Evolutionary conservation across 805 yeast genomes (phyloP), one percentile per base, ranked within the genome.

Genomic region (Candida rishiriensis): DNA sequence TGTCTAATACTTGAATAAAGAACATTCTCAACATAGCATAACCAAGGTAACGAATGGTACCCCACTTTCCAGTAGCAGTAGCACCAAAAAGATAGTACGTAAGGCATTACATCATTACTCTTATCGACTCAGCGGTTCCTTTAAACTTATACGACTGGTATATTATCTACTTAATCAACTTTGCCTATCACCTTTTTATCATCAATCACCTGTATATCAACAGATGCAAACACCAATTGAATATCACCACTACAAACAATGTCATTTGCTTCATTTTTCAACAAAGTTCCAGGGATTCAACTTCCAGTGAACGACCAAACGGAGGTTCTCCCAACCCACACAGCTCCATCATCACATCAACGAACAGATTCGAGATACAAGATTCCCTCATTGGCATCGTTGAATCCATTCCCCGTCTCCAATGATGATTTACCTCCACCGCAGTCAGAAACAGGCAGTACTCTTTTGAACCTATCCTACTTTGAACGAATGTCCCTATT

Each of bases 401-500:
- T 42, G 28, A 50, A 44, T 35, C 44, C 49, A n/a, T 50, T 48
- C 29, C 31, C 41, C n/a, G 28, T 42, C 21, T 29, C 37, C 13
- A 21, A 40, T 66, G 42, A 69, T 71, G 36, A 71, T 74, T 52
- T 63, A 68, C 37, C 71, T 70, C 46, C 58, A 70, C 40, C 70
- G 69, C 60, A 75, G 75, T 5, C 30, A 14, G 11, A 14, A 14
- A 12, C 34, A 16, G 32, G 28, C 11, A 33, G 15, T 14, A 16
- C 35, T 1, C 33, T 42, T 85, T 81, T 82, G 55, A 69, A 68
- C 40, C 56, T 83, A 26, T 77, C 89, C 14, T 69, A 91, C 49
- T 76, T 88, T 61, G 97, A 90, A 59, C 66, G 93, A 37, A 65
- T 88, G 30, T 61, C 88, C 29, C 79, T 91, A 8, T 90, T 90